These are phyloP conservation scores for Ophiostoma tasmaniense DNA, from an alignment of 2,329 filamentous ascomycete genomes.

Conservation along the genomic window DNA sequence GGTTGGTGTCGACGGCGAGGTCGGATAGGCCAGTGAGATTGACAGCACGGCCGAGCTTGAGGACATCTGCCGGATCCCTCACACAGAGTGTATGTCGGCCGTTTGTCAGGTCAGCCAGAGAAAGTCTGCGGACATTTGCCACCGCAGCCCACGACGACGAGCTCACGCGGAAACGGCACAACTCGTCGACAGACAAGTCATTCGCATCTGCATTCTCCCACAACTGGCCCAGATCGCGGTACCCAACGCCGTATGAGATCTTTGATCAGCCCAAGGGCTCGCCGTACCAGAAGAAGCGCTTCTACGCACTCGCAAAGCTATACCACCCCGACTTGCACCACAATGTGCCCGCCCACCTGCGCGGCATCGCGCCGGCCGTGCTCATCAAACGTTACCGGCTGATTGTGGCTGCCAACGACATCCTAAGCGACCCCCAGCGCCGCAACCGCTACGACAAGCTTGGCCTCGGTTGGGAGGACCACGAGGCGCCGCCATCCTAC, in stretches of 20 bases:
- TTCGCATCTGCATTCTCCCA: background rate
- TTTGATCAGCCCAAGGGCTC: constrained; percentile 50
- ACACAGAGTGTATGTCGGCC: background rate
- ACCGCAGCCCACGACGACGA: constrained; percentile 13
- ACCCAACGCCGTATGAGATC: constrained; percentile 85
- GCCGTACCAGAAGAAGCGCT: constrained; percentile 73
- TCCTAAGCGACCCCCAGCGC: constrained; percentile 73
- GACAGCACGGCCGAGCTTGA: background rate
- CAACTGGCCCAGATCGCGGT: constrained; percentile 39
- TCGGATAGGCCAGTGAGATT: too few species aligned
- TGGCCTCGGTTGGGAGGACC: constrained; percentile 68
- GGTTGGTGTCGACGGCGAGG: background rate
- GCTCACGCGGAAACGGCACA: background rate
- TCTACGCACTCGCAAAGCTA: constrained; percentile 86
- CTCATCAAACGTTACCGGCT: constrained; percentile 86
- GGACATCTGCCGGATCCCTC: background rate
- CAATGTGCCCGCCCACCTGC: constrained; percentile 27
- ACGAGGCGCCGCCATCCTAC: background rate
- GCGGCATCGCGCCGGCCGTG: constrained; percentile 47
- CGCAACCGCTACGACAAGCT: constrained; percentile 73
- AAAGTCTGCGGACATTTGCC: constrained; percentile 6
- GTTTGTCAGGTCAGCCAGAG: background rate
- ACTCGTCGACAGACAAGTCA: background rate
- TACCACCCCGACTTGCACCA: constrained; percentile 77
- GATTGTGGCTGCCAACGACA: constrained; percentile 76